These are phyloP conservation scores for Paecilomyces fulvus DNA, from an alignment of 2,329 filamentous ascomycete genomes.

Conservation along the genomic window DNA sequence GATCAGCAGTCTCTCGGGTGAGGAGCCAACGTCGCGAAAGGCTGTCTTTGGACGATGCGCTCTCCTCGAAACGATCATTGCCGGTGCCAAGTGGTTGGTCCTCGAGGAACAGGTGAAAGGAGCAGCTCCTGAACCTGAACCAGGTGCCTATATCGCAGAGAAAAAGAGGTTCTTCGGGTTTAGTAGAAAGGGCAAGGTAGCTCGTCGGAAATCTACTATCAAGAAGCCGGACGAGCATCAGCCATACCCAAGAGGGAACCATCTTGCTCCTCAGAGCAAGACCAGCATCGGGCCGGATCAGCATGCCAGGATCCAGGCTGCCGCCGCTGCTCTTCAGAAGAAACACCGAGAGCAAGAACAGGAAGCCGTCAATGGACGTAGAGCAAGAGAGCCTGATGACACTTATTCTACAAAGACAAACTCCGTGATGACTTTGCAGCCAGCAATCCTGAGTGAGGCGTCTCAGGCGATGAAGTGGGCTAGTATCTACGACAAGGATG, in stretches of 20 bases:
- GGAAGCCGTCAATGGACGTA: constrained; percentile 40
- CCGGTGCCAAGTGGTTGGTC: constrained; percentile 77
- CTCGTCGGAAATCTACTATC: constrained; percentile 61
- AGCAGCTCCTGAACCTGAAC: constrained; percentile 73
- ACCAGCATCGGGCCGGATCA: constrained; percentile 82
- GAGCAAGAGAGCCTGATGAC: constrained; percentile 49
- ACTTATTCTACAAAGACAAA: constrained; percentile 63
- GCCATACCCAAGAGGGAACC: constrained; percentile 43
- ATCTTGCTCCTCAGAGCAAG: constrained; percentile 57
- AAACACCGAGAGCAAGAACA: constrained; percentile 52
- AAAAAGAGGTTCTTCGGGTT: constrained; percentile 93
- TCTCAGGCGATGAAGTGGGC: constrained; percentile 96
- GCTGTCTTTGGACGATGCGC: constrained; percentile 91
- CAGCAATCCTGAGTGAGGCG: constrained; percentile 74
- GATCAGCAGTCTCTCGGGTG: constrained; percentile 90
- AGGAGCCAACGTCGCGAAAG: constrained; percentile 79
- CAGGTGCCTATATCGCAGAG: constrained; percentile 83
- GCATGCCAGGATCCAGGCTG: constrained; percentile 85
- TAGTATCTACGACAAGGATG: constrained; percentile 84
- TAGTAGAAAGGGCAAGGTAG: constrained; percentile 55
- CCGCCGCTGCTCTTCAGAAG: constrained; percentile 73
- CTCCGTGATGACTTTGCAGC: constrained; percentile 82
- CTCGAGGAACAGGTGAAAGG: constrained; percentile 96
- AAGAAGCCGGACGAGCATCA: constrained; percentile 49
- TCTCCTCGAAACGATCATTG: constrained; percentile 78